Percentiles rank a stretch among this genome's conserved stretches.
Evolutionary conservation across 73 alveolate species (phyloP).

Genomic region (Paramecium bursaria): DNA sequence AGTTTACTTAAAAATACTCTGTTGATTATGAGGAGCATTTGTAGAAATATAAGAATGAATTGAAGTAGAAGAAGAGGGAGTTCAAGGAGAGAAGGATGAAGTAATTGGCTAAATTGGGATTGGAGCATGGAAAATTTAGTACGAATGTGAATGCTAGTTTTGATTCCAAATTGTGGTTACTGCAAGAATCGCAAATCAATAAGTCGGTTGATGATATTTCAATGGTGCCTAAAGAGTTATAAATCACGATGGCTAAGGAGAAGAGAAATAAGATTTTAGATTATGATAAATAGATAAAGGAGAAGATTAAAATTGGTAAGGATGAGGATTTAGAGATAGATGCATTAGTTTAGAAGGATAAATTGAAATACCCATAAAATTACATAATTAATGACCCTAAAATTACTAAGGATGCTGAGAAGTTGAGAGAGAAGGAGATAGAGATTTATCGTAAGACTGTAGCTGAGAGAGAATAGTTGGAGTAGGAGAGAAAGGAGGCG

Average conservation of each 20-base stretch:
- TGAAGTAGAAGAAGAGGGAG: constrained; percentile 16
- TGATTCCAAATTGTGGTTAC: constrained; percentile 56
- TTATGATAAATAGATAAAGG: constrained; percentile 40
- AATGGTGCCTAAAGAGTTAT: constrained; percentile 11
- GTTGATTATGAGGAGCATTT: constrained; percentile 46
- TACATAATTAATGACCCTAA: constrained; percentile 25
- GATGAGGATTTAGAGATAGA: constrained; percentile 29
- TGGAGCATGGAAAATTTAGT: constrained; percentile 49
- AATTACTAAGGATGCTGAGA: constrained; percentile 18
- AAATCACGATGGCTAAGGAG: constrained; percentile 27
- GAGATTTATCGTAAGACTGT: no score
- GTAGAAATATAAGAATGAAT: constrained; percentile 2
- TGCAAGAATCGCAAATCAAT: constrained; percentile 44
- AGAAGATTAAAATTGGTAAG: constrained; percentile 13
- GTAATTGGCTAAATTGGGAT: constrained; percentile 8
- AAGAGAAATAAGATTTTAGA: constrained; percentile 8
- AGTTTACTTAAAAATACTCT: neutral
- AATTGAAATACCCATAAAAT: constrained; percentile 35
- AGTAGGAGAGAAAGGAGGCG: constrained; percentile 16
- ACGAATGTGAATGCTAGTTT: constrained; percentile 56
- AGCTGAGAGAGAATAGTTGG: constrained; percentile 16
- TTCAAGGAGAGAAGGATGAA: constrained; percentile 32
- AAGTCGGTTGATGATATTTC: constrained; percentile 56
- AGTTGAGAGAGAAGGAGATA: constrained; percentile 44
- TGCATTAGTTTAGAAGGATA: constrained; percentile 1